These are phyloP conservation scores for Dacryopinax primogenitus DNA, from an alignment of 768 basidiomycete species.

Conservation along the genomic window DNA sequence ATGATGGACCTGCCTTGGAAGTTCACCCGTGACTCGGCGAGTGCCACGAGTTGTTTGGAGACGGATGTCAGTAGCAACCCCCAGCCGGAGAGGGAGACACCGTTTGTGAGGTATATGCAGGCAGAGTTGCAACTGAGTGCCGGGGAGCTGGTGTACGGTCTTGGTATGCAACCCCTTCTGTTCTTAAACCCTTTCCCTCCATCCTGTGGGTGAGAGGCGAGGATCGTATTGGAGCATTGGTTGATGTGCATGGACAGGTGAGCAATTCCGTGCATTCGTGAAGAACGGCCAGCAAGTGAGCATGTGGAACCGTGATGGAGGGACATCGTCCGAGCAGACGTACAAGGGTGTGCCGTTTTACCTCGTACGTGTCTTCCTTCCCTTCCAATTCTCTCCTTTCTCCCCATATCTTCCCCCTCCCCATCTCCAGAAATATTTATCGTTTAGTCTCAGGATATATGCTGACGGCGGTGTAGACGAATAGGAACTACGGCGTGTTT, in stretches of 20 bases:
- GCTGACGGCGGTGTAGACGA: conserved; percentile 19
- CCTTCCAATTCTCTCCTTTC: conserved; percentile 39
- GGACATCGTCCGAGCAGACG: conserved; percentile 35
- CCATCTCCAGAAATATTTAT: background rate
- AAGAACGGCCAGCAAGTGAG: conserved; percentile 51
- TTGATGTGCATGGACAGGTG: conserved; percentile 19
- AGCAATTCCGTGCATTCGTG: conserved; percentile 60
- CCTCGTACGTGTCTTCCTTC: conserved; percentile 15
- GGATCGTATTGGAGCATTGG: background rate
- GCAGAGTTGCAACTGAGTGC: conserved; percentile 48
- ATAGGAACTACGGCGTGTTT: conserved; percentile 60
- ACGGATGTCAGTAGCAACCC: conserved; percentile 50
- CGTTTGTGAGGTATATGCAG: conserved; percentile 29
- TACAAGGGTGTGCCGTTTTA: conserved; percentile 28
- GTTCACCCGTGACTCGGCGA: conserved; percentile 25
- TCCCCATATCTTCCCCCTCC: conserved; percentile 28
- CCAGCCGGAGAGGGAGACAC: conserved; percentile 32
- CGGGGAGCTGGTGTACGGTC: conserved; percentile 58
- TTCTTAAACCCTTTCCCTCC: background rate
- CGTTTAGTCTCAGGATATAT: background rate
- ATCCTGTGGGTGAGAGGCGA: background rate
- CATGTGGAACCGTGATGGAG: conserved; percentile 65
- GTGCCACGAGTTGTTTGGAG: conserved; percentile 43
- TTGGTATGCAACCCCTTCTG: conserved; percentile 33
- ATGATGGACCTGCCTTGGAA: conserved; percentile 24